Evolutionary conservation across 2,329 filamentous ascomycete genomes (phyloP).

Genomic region (Aspergillus neoniger): DNA sequence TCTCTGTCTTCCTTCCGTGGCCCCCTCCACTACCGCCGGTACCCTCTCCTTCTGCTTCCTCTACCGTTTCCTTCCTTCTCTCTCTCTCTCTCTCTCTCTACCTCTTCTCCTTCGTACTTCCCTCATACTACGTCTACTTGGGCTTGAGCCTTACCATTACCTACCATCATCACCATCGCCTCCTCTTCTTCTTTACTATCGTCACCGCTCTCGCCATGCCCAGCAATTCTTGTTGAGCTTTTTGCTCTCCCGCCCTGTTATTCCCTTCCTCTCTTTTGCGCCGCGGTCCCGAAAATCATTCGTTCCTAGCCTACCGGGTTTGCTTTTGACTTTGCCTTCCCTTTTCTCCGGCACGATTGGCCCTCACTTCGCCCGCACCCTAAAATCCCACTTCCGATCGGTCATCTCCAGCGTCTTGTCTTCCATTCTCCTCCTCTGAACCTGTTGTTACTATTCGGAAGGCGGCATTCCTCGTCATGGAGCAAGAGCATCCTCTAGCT

Average conservation of each 20-base stretch:
- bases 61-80: neutral
- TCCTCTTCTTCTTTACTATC: neutral
- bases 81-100: neutral
- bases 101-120: neutral
- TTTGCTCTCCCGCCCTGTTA: slow-evolving; percentile 3
- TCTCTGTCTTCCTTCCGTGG: neutral
- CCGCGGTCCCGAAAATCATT: neutral
- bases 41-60: neutral
- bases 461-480: slow-evolving; percentile 31
- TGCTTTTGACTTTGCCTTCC: neutral
- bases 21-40: neutral
- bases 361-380: neutral
- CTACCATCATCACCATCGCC: neutral
- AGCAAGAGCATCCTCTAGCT: slow-evolving; percentile 35
- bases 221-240: slow-evolving; percentile 7
- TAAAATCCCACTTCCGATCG: neutral
- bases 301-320: neutral
- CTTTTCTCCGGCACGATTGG: neutral
- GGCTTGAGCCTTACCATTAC: neutral
- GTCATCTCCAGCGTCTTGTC: neutral
- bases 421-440: neutral
- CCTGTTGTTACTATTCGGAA: neutral
- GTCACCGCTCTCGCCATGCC: slow-evolving; percentile 11
- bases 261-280: neutral
- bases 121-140: neutral